Conservation (phyloP, 2,329 filamentous ascomycete species). For the Chaetomium globosum region DNA sequence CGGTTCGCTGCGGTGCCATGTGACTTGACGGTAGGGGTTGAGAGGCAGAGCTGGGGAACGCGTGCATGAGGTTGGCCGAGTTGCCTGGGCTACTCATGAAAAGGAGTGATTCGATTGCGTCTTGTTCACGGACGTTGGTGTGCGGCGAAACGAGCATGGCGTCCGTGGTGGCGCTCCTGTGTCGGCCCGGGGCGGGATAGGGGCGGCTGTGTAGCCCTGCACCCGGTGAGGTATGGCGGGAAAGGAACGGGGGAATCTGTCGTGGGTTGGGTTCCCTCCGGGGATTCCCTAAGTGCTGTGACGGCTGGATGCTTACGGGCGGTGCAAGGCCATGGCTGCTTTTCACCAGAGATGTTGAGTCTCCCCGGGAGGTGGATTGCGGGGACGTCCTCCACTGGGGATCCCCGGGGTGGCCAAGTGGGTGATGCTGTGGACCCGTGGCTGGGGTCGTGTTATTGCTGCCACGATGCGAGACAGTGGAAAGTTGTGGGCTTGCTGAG, state of each 20-base stretch:
- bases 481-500: constrained; percentile 58
- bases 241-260: constrained; percentile 55
- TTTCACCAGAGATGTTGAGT: constrained; percentile 43
- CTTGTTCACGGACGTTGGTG: constrained; percentile 72
- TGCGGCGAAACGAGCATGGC: constrained; percentile 68
- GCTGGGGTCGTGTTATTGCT: constrained; percentile 43
- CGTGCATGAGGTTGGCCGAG: constrained; percentile 63
- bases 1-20: constrained; percentile 41
- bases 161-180: constrained; percentile 48
- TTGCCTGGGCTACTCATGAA: constrained; percentile 82
- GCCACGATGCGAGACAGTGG: constrained; percentile 43
- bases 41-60: constrained; percentile 50
- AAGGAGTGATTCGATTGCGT: constrained; percentile 76
- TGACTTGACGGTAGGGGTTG: constrained; percentile 42
- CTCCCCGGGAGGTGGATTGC: constrained; percentile 29
- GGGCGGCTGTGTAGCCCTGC: constrained; percentile 45
- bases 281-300: constrained; percentile 47
- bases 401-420: constrained; percentile 24
- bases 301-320: constrained; percentile 58
- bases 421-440: constrained; percentile 32
- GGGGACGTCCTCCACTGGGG: constrained; percentile 26
- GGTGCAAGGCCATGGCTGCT: constrained; percentile 51
- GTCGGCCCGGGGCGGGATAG: constrained; percentile 44
- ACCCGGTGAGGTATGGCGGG: constrained; percentile 51
- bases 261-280: constrained; percentile 56